Percentiles rank a stretch among this genome's conserved stretches.
phyloP scores from a whole-genome alignment of 2,329 filamentous ascomycete genomes.

The Pestalotiopsis sp. region DNA sequence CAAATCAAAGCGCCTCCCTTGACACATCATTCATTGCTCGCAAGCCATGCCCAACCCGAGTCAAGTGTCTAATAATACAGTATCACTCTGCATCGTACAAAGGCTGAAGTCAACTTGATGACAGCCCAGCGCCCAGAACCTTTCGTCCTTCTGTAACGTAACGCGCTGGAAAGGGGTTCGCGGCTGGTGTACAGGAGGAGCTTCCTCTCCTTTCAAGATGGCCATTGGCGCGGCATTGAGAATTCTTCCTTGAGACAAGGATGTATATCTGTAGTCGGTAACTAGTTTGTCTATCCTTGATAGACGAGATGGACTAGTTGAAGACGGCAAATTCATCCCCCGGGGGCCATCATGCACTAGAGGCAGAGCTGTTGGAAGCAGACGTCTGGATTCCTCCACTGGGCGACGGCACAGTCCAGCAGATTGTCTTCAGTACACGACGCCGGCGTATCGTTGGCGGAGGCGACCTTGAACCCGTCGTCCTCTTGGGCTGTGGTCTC shows the following conservation, averaged over 20 bases:
- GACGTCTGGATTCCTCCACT: constrained; percentile 8
- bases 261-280: no score
- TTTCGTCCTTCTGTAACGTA: neutral
- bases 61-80: neutral
- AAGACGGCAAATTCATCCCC: neutral
- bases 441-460: constrained; percentile 1
- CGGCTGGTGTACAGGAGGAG: no score
- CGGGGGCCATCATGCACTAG: neutral
- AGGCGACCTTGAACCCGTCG: neutral
- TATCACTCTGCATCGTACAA: neutral
- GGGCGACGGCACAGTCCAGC: constrained; percentile 3
- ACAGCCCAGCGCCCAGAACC: neutral
- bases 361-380: constrained; percentile 7
- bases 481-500: neutral
- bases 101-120: neutral
- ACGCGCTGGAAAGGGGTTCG: neutral
- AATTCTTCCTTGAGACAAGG: no score
- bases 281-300: no score
- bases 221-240: no score
- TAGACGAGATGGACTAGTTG: no score
- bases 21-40: neutral
- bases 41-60: neutral
- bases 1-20: neutral
- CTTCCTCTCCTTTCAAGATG: no score
- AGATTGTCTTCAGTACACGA: constrained; percentile 7